Evolutionary conservation across 169 alveolate species (phyloP).

Genomic region (Cryptosporidium tyzzeri): DNA sequence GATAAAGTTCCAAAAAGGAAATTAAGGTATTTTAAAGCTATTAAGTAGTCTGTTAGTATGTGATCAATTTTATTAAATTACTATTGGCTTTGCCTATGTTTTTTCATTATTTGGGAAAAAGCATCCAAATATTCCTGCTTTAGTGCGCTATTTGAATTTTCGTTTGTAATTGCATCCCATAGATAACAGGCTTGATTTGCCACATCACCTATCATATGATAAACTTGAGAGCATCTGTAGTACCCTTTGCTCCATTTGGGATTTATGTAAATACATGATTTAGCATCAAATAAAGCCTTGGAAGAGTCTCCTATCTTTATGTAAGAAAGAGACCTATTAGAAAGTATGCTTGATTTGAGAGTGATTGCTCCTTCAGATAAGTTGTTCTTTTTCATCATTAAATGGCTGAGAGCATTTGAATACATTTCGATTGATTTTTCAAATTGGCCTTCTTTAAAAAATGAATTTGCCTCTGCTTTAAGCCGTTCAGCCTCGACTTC

Average conservation of each 20-base stretch:
- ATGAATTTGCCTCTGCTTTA: constrained; percentile 45
- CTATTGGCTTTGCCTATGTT: background rate
- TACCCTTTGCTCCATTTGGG: constrained; percentile 73
- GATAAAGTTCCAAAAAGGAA: constrained; percentile 30
- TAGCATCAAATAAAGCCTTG: constrained; percentile 53
- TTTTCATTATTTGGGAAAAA: constrained; percentile 38
- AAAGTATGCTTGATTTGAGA: constrained; percentile 63
- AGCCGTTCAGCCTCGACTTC: constrained; percentile 37
- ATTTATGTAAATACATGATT: constrained; percentile 21
- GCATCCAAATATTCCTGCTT: constrained; percentile 38
- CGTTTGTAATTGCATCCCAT: constrained; percentile 67
- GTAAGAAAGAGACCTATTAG: constrained; percentile 51
- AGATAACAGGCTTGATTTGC: constrained; percentile 63
- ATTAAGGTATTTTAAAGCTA: background rate
- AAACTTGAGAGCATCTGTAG: constrained; percentile 64
- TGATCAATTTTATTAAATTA: background rate
- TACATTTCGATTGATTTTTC: constrained; percentile 9
- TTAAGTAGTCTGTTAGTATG: background rate
- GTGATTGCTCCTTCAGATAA: constrained; percentile 21
- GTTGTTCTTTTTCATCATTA: constrained; percentile 7
- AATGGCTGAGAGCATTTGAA: constrained; percentile 28
- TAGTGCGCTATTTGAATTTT: background rate
- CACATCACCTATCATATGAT: constrained; percentile 26
- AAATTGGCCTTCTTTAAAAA: constrained; percentile 33
- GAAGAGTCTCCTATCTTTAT: constrained; percentile 26